phyloP scores from a whole-genome alignment of 2,329 filamentous ascomycete genomes.

The Trichophyton verrucosum region DNA sequence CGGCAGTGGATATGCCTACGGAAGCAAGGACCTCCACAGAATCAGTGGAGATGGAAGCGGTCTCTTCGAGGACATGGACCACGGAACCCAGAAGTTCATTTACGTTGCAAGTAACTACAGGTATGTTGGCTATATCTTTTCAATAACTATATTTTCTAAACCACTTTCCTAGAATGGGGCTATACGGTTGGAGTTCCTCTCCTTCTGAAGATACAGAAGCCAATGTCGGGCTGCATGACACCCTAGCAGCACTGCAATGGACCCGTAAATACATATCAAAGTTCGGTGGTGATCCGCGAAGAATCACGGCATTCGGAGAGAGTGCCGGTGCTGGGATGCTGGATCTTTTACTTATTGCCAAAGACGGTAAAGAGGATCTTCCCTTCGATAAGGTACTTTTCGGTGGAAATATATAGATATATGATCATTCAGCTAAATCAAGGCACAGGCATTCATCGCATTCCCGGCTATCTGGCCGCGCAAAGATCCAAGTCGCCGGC shows the following conservation, averaged over 20 bases:
- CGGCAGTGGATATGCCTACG: conserved; percentile 2
- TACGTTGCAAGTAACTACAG: conserved; percentile 6
- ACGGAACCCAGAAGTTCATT: conserved; percentile 3
- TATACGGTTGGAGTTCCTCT: conserved; percentile 6
- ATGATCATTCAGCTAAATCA: background rate
- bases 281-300: conserved; percentile 43
- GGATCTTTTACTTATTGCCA: conserved; percentile 2
- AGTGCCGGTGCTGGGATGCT: conserved; percentile 32
- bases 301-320: conserved; percentile 41
- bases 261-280: conserved; percentile 41
- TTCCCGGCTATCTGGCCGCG: conserved; percentile 9
- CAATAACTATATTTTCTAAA: background rate
- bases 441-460: conserved; percentile 8
- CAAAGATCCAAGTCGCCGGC: conserved; percentile 1
- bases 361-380: background rate
- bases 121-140: background rate
- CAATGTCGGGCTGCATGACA: conserved; percentile 49
- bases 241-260: conserved; percentile 47
- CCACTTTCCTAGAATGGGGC: background rate
- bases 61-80: conserved; percentile 3
- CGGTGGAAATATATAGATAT: background rate
- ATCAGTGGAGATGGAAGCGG: background rate
- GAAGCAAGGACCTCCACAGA: background rate
- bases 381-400: conserved; percentile 4
- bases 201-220: conserved; percentile 5